phyloP scores from a whole-genome alignment of 345 rosid genomes.

The Sapria himalayana region DNA sequence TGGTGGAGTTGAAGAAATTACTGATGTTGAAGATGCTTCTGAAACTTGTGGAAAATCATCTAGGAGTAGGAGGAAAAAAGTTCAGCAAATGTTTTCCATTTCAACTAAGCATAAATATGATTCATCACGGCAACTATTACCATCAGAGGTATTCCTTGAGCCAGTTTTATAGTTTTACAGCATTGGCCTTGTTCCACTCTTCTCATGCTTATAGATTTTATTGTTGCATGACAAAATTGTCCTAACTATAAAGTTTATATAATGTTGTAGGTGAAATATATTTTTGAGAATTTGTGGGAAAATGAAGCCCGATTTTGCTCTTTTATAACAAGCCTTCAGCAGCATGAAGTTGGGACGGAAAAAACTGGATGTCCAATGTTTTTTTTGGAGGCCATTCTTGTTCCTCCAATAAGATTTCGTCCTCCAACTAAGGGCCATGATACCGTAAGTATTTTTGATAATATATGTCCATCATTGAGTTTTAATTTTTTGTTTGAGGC shows the following conservation, averaged over 20 bases:
- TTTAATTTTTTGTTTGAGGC: no score
- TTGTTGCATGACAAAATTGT: slow-evolving; percentile 5
- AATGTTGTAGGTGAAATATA: slow-evolving; percentile 34
- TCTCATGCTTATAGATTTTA: not conserved
- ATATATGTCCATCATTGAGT: no score
- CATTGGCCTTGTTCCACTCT: slow-evolving; percentile 1
- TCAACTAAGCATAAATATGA: slow-evolving; percentile 16
- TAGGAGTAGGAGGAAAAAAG: slow-evolving; percentile 11
- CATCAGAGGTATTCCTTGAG: slow-evolving; percentile 47
- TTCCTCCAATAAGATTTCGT: slow-evolving; percentile 78
- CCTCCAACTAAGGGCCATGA: slow-evolving; percentile 75
- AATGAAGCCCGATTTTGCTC: slow-evolving; percentile 66
- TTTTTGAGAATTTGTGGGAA: slow-evolving; percentile 49
- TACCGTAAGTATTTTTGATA: slow-evolving; percentile 49
- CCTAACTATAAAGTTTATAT: slow-evolving; percentile 2
- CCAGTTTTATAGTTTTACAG: no score
- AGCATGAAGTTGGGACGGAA: slow-evolving; percentile 23
- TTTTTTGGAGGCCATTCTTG: slow-evolving; percentile 60
- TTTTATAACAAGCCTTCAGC: slow-evolving; percentile 56
- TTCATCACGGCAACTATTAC: slow-evolving; percentile 34
- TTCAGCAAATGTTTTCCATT: slow-evolving; percentile 11
- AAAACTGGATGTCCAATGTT: slow-evolving; percentile 42
- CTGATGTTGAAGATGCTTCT: no score
- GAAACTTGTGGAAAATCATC: no score
- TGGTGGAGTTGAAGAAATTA: slow-evolving; percentile 16